Evolutionary conservation across 192 early-diverging fungal genomes (phyloP).

Genomic region (Podila clonocystis): DNA sequence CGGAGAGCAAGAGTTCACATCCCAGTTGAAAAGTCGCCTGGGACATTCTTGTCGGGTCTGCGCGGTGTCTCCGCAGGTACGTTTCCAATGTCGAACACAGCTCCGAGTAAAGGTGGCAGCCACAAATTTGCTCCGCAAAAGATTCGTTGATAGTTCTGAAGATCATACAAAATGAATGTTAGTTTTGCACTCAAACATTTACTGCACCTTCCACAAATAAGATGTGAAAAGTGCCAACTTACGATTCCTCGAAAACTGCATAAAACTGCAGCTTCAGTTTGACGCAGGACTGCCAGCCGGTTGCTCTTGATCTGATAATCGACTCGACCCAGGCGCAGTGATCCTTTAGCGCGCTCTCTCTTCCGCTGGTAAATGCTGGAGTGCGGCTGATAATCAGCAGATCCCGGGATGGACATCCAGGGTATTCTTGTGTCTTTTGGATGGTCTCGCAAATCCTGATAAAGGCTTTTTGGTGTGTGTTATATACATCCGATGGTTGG

Average conservation of each 20-base stretch:
- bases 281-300: constrained; percentile 37
- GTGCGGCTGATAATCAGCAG: not conserved
- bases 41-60: constrained; percentile 24
- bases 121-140: constrained; percentile 24
- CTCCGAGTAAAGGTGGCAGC: constrained; percentile 32
- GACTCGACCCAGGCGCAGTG: constrained; percentile 33
- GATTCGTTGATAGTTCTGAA: constrained; percentile 23
- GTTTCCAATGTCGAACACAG: constrained; percentile 16
- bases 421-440: constrained; percentile 9
- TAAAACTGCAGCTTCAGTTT: constrained; percentile 46
- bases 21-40: constrained; percentile 19
- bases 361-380: not conserved
- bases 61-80: constrained; percentile 21
- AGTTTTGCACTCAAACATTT: not conserved
- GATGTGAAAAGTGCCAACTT: not conserved
- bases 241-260: constrained; percentile 32
- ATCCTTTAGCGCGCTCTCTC: not conserved
- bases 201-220: no score
- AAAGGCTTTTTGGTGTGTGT: constrained; percentile 21
- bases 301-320: not conserved
- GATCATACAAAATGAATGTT: not conserved
- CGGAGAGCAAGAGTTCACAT: constrained; percentile 30
- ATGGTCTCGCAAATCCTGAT: constrained; percentile 20
- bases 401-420: not conserved
- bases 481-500: not conserved